Percentiles rank a stretch among this genome's conserved stretches.
Evolutionary conservation across 2,329 filamentous ascomycete genomes (phyloP).

Genomic region (Paraconiothyrium brasiliense): DNA sequence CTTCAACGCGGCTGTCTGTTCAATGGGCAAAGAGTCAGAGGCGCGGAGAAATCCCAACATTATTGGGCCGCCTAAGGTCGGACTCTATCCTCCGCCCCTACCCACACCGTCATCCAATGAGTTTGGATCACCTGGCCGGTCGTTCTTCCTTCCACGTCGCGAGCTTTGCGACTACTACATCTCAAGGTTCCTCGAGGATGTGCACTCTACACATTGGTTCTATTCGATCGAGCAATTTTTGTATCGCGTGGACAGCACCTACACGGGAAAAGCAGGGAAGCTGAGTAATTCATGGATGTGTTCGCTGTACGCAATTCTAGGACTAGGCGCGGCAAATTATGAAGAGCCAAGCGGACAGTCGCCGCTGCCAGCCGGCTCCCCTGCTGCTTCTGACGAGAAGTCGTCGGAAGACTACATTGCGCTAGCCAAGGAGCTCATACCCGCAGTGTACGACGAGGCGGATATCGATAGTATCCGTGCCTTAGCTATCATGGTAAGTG

Average conservation of each 20-base stretch:
- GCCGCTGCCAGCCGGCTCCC: constrained; percentile 28
- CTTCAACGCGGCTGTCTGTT: constrained; percentile 49
- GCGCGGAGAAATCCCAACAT: constrained; percentile 34
- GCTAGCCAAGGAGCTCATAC: constrained; percentile 45
- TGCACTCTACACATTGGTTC: constrained; percentile 50
- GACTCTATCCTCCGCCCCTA: constrained; percentile 42
- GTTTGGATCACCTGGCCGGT: constrained; percentile 27
- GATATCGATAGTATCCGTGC: constrained; percentile 50
- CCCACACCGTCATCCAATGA: constrained; percentile 33
- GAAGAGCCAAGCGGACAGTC: constrained; percentile 33
- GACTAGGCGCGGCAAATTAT: constrained; percentile 41
- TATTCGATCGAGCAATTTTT: constrained; percentile 47
- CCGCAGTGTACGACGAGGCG: constrained; percentile 46
- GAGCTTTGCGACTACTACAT: constrained; percentile 43
- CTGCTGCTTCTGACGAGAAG: constrained; percentile 33
- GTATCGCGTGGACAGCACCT: constrained; percentile 45
- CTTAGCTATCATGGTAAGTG: constrained; percentile 44
- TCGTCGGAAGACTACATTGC: constrained; percentile 45
- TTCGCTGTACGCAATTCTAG: constrained; percentile 48
- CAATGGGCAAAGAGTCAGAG: constrained; percentile 32
- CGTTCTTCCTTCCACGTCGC: constrained; percentile 41
- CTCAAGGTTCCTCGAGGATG: constrained; percentile 45
- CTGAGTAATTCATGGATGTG: constrained; percentile 48
- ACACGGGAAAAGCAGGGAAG: constrained; percentile 29
- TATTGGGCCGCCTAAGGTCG: constrained; percentile 42